phyloP scores from a whole-genome alignment of 2,329 filamentous ascomycete species.

The Hymenoscyphus occultus region DNA sequence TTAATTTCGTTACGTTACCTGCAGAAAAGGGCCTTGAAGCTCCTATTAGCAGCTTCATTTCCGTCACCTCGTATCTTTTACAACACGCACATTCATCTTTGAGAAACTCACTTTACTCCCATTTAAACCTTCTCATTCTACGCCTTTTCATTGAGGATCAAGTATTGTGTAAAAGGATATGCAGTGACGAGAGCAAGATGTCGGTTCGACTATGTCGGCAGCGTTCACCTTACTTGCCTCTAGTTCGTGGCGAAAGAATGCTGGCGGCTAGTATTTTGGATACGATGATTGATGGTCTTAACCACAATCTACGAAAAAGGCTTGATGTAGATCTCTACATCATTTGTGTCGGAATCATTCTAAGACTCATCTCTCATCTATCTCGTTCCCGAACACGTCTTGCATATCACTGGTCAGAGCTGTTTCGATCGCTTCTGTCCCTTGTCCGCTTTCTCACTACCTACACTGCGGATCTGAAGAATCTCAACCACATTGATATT shows the following conservation, averaged over 20 bases:
- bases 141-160: slow-evolving; percentile 86
- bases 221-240: slow-evolving; percentile 77
- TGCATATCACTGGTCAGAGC: slow-evolving; percentile 88
- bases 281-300: slow-evolving; percentile 84
- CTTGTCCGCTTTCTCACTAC: slow-evolving; percentile 88
- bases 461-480: slow-evolving; percentile 75
- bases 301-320: slow-evolving; percentile 84
- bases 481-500: slow-evolving; percentile 64
- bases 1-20: slow-evolving; percentile 68
- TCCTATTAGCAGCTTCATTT: slow-evolving; percentile 79
- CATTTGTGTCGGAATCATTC: slow-evolving; percentile 74
- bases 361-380: slow-evolving; percentile 80
- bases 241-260: slow-evolving; percentile 68
- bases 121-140: slow-evolving; percentile 80
- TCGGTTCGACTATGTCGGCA: slow-evolving; percentile 84
- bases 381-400: slow-evolving; percentile 79
- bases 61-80: slow-evolving; percentile 85
- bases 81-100: slow-evolving; percentile 87
- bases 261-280: slow-evolving; percentile 78
- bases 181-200: slow-evolving; percentile 71
- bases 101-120: slow-evolving; percentile 76
- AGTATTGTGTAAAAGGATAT: slow-evolving; percentile 76
- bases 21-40: slow-evolving; percentile 65
- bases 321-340: slow-evolving; percentile 84
- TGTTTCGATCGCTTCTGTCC: slow-evolving; percentile 85